Percentiles rank a stretch among this genome's conserved stretches.
These are phyloP conservation scores for Penicillium vulpinum DNA, from an alignment of 2,329 filamentous ascomycete species.

Conservation along the genomic window DNA sequence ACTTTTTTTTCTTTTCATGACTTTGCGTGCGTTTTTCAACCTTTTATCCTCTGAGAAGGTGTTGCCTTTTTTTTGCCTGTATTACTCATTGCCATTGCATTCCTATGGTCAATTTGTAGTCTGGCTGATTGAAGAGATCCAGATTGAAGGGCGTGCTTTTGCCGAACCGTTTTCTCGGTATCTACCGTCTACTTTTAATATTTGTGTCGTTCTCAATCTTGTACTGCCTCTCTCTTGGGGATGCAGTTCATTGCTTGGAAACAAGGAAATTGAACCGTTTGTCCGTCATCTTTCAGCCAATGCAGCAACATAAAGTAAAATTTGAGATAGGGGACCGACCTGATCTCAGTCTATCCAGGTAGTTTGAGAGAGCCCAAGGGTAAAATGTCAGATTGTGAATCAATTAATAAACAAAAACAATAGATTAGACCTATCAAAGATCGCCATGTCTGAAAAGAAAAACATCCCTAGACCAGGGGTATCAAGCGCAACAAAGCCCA, in stretches of 20 bases:
- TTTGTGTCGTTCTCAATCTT: slow-evolving; percentile 5
- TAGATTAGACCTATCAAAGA: slow-evolving; percentile 22
- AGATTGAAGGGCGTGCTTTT: slow-evolving; percentile 14
- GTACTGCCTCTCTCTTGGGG: slow-evolving; percentile 1
- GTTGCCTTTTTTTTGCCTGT: neutral
- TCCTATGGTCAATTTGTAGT: slow-evolving; percentile 5
- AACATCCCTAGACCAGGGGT: slow-evolving; percentile 7
- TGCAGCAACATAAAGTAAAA: neutral
- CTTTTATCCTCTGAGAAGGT: slow-evolving; percentile 10
- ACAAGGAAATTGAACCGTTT: slow-evolving; percentile 14
- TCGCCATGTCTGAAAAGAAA: slow-evolving; percentile 5
- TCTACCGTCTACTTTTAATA: slow-evolving; percentile 17
- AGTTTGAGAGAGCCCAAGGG: neutral
- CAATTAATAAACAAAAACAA: neutral
- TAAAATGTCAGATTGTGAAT: neutral
- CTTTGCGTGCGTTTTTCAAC: slow-evolving; percentile 15
- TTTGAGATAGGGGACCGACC: neutral
- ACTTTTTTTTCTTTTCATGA: slow-evolving; percentile 21
- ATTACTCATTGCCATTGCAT: slow-evolving; percentile 5
- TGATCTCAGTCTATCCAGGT: too few relatives aligned
- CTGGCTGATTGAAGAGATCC: slow-evolving; percentile 13
- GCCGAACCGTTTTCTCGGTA: slow-evolving; percentile 17
- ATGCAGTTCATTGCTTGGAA: slow-evolving; percentile 13
- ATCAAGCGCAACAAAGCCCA: slow-evolving; percentile 1
- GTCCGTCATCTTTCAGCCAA: neutral